Evolutionary conservation across 306 rosid species (phyloP), one percentile per base, ranked within the genome.

Genomic region (Vicia sativa): DNA sequence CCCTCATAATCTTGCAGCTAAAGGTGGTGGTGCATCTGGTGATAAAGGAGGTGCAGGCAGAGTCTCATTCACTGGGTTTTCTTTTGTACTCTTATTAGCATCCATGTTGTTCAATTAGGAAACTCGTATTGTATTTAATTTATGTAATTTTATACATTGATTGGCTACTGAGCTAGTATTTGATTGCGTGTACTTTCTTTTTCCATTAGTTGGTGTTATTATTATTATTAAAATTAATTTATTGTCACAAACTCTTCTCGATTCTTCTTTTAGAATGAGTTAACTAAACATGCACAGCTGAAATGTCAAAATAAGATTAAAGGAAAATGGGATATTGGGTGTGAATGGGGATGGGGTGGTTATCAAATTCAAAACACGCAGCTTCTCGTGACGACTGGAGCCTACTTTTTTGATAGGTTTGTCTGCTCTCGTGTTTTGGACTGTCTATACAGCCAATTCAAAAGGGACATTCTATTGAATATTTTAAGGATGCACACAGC

Each of bases 41-140:
- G 78, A 59, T 5, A 43, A 34, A 0, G 61, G 21, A 77, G 84
- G 59, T 38, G 77, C 84, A 44, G 76, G 54, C 71, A 79, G 64
- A 75, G 64, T 68, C n/a, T 71, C 53, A 19, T 75, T 82, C 78
- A 48, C 74, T 0, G 92, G 92, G 23, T 3, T 86, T 39, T 74
- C 83, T 38, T 43, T 75, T 66, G 53, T 84, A 4, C 57, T 83
- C 76, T 46, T 86, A 1, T 43, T 81, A 80, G 82, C 62, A 52
- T 79, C 90, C 19, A 26, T 73, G 77, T 3, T 81, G 55, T 71
- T 75, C 18, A 60, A 72, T 73, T 89, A 80, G 78, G 45, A 56
- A 31, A 19, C 60, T 9, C 38, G 15, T 65, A 9, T 34, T 59
- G 38, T 8, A 42, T 37, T 9, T 44, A 56, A 62, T 69, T 49